Percentiles rank a stretch among this genome's conserved stretches.
phyloP scores from a whole-genome alignment of 768 basidiomycete genomes.

The Trametes coccinea region DNA sequence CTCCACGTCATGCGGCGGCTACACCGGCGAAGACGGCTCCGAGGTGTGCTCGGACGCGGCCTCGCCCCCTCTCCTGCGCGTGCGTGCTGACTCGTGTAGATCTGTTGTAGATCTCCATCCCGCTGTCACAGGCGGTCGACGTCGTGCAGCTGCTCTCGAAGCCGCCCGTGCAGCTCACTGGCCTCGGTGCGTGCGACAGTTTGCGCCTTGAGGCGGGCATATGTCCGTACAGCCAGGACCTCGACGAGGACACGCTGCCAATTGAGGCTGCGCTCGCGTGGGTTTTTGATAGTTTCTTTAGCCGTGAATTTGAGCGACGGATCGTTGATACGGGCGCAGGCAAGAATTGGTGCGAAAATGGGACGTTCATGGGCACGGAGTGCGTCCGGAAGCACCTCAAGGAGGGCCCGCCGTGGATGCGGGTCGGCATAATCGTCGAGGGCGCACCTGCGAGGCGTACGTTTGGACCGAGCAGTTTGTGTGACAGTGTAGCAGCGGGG shows the following conservation, averaged over 20 bases:
- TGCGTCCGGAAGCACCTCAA: slow-evolving; percentile 74
- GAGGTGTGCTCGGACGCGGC: slow-evolving; percentile 52
- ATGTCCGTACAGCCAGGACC: slow-evolving; percentile 94
- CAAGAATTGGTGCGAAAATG: slow-evolving; percentile 74
- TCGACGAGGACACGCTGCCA: slow-evolving; percentile 83
- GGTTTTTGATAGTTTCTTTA: slow-evolving; percentile 65
- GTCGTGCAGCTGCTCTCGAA: slow-evolving; percentile 65
- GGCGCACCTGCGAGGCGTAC: slow-evolving; percentile 84
- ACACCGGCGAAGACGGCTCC: slow-evolving; percentile 98
- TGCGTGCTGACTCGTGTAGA: not conserved
- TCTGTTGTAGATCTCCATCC: slow-evolving; percentile 75
- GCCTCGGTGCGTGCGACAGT: slow-evolving; percentile 91
- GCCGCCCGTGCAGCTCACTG: slow-evolving; percentile 76
- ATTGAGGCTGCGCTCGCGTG: slow-evolving; percentile 91
- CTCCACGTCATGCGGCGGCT: slow-evolving; percentile 94
- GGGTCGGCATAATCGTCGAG: slow-evolving; percentile 82
- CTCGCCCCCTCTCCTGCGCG: not conserved
- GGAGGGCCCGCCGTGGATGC: slow-evolving; percentile 71
- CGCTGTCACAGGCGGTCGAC: slow-evolving; percentile 70
- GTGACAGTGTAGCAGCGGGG: slow-evolving; percentile 54
- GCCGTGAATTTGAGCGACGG: not conserved
- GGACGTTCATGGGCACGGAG: slow-evolving; percentile 78
- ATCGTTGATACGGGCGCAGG: slow-evolving; percentile 42
- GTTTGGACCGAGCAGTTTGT: slow-evolving; percentile 27
- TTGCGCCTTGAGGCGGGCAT: slow-evolving; percentile 95